These are phyloP conservation scores for Salvia splendens DNA, from an alignment of 257 asterid species.

Conservation along the genomic window DNA sequence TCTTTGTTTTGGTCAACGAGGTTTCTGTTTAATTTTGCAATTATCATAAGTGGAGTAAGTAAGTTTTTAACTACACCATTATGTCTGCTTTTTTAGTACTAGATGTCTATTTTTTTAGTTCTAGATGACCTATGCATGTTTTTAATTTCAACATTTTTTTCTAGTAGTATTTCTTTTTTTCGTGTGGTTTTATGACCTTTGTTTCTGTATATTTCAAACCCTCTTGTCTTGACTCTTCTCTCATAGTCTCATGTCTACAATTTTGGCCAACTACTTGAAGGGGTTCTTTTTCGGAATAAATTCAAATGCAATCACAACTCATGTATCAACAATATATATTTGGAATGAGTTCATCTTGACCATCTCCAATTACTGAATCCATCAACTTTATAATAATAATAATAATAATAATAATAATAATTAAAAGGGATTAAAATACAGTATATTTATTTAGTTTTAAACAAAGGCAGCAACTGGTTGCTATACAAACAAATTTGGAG, in stretches of 20 bases:
- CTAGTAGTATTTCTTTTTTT: background rate
- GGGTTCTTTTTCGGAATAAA: background rate
- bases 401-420: background rate
- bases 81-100: background rate
- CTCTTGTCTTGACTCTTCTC: background rate
- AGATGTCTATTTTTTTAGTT: background rate
- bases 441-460: background rate
- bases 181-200: background rate
- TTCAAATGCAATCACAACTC: background rate
- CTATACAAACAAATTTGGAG: slow-evolving; percentile 18
- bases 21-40: slow-evolving; percentile 10
- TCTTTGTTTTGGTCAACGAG: slow-evolving; percentile 45
- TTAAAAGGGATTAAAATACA: background rate
- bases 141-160: background rate
- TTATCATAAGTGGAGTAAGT: slow-evolving; percentile 27
- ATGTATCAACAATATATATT: background rate
- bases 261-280: slow-evolving; percentile 5
- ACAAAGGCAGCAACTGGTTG: background rate
- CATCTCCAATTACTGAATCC: slow-evolving; percentile 16
- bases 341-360: slow-evolving; percentile 17
- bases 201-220: no score
- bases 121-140: background rate
- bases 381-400: background rate
- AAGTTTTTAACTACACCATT: slow-evolving; percentile 27
- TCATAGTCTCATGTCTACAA: background rate